A percentile compares a stretch with the other conserved stretches of the same genome.
Evolutionary conservation across 148 eudicot species (phyloP).

Genomic region (Amaranthus hypochondriacus): DNA sequence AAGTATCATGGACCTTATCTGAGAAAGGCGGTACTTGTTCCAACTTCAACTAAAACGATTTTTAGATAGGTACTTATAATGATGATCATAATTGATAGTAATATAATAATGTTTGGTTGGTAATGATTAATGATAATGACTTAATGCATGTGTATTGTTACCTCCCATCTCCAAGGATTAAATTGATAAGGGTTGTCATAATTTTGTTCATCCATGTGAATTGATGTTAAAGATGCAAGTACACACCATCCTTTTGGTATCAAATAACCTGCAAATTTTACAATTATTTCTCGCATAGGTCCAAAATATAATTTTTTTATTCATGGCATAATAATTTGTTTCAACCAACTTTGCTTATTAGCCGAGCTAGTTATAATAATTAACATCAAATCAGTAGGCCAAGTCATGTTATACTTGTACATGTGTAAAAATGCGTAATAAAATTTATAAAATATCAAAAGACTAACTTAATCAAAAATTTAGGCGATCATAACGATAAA

Average conservation of each 20-base stretch:
- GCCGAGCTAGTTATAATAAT: too few relatives aligned
- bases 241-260: constrained; percentile 91
- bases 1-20: too few relatives aligned
- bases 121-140: constrained; percentile 24
- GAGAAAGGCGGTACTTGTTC: too few relatives aligned
- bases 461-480: too few relatives aligned
- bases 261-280: constrained; percentile 48
- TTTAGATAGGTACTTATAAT: not conserved
- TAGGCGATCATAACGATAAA: too few relatives aligned
- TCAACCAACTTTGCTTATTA: too few relatives aligned
- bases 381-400: too few relatives aligned
- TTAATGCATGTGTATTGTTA: constrained; percentile 22
- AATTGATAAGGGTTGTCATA: constrained; percentile 76
- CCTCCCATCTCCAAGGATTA: constrained; percentile 98
- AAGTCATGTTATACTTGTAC: too few relatives aligned
- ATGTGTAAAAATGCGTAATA: too few relatives aligned
- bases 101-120: constrained; percentile 7
- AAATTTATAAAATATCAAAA: too few relatives aligned
- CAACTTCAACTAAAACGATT: too few relatives aligned
- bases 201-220: constrained; percentile 84
- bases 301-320: not conserved
- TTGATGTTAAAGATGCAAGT: constrained; percentile 78
- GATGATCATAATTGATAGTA: constrained; percentile 13
- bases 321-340: too few relatives aligned
- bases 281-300: not conserved